Base-by-base conservation (phyloP, 176 grass and related monocot genomes). In the Carex myosuroides region DNA sequence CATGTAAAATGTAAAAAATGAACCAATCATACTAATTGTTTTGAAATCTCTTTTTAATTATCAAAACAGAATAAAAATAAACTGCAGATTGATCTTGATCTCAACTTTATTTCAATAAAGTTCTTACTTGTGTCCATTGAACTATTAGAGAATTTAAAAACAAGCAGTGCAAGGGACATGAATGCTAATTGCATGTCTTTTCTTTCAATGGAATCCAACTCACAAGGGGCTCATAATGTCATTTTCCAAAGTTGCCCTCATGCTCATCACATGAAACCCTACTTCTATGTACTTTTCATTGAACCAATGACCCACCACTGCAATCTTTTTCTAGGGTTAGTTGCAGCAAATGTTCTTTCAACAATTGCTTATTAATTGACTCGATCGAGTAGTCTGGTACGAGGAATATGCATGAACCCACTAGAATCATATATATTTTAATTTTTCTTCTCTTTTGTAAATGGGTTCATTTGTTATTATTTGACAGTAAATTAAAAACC, bases 281-380 rank as follows among this genome's bases (percentile, higher is more conserved):
- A 62, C 13, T 62, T 81, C 11, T 81, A 26, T 81, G 39, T 62
- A 10, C 79, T 33, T 62, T 42, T 46, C 16, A 18, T 79, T 62
- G 32, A 24, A 62, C 60, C 80, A 53, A 16, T 21, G 60, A 64
- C 61, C 61, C n/a, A n/a, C 60, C 60, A 50, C 80, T 35, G 61
- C 21, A 79, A 32, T 79, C n/a, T 24, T 18, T 53, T 53, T 29
- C 46, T 42, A 70, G 67, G 67, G 33, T n/a, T 79, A 30, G 74
- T 44, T 35, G 7, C 79, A 81, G 73, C 13, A 81, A 81, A 81
- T 81, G 79, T 64, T 81, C 33, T 65, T 30, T 66, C 41, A 50
- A 50, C 61, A 14, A 4, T 80, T 39, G 53, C 24, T 37, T 37
- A 59, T 59, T n/a, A n/a, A n/a, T n/a, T 33, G 30, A 80, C 12